These are phyloP conservation scores for Mucor saturninus DNA, from an alignment of 371 early-diverging fungal species.

Conservation along the genomic window DNA sequence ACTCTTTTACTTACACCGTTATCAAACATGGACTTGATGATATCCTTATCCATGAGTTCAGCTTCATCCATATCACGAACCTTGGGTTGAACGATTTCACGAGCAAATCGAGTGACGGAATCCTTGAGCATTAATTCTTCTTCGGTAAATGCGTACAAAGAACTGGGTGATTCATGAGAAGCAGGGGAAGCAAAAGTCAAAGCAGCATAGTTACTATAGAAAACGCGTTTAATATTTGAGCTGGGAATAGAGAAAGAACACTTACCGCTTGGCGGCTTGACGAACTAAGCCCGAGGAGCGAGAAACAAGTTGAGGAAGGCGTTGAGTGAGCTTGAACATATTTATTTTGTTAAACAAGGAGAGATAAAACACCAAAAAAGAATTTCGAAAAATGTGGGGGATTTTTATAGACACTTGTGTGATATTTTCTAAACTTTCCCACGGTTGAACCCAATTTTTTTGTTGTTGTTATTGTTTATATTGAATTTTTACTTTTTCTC, in stretches of 20 bases:
- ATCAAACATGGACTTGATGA: conserved; percentile 89
- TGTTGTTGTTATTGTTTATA: too few relatives aligned
- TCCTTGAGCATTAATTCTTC: conserved; percentile 83
- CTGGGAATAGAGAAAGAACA: background rate
- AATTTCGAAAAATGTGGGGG: conserved; percentile 1
- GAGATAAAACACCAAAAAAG: background rate
- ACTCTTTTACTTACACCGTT: conserved; percentile 71
- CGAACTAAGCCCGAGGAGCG: conserved; percentile 16
- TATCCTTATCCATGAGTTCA: conserved; percentile 78
- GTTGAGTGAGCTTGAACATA: conserved; percentile 28
- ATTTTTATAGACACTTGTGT: conserved; percentile 5
- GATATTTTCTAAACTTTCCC: background rate
- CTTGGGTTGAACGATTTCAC: conserved; percentile 81
- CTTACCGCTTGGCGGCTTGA: conserved; percentile 29
- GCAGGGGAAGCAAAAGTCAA: conserved; percentile 43
- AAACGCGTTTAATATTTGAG: background rate
- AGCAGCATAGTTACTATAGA: conserved; percentile 26
- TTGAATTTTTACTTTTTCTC: too few relatives aligned
- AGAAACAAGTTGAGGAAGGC: conserved; percentile 27
- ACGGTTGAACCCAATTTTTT: background rate
- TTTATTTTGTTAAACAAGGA: background rate
- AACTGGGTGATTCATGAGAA: conserved; percentile 50
- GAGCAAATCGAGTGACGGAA: conserved; percentile 74
- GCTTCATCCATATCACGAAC: conserved; percentile 94
- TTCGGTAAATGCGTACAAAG: conserved; percentile 59